Base-by-base conservation (phyloP, 257 asterid genomes). In the Jacaranda copaia region DNA sequence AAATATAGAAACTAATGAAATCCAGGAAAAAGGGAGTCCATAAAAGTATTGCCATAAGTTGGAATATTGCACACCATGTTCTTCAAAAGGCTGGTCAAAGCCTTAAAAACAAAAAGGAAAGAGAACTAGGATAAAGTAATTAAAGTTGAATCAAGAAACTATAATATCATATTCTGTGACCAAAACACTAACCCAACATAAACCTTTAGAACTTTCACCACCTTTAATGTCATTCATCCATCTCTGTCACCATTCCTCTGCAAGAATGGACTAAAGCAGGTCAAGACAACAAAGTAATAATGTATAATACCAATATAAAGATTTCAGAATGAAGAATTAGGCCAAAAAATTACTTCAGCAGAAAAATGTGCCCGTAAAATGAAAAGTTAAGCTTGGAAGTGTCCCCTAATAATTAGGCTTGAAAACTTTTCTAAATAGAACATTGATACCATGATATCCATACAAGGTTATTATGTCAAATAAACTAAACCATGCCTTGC, bases 181-280 rank as follows among this genome's bases (percentile, higher is more conserved):
- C 63, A 74, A 53, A 68, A 66, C 45, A 76, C 64, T 59, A 36
- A 71, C 72, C 75, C 72, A 40, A 65, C 49, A 58, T 62, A n/a
- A 38, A 55, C 56, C 63, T 32, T 46, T 52, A 52, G 55, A 51
- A 60, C 76, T 63, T 55, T 60, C 72, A 73, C 70, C 83, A 84
- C 69, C 79, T 65, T 55, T 43, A 67, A 46, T 48, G 53, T 43
- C 56, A 72, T 57, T 81, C 67, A 61, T 64, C 82, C 80, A 67
- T 75, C 75, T 73, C 52, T 19, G 71, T 52, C 19, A 25, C 42
- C 46, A 53, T 57, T 65, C 61, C 78, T 86, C 90, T 86, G 90
- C 86, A 86, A 82, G 77, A 77, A 80, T 36, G 58, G 52, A 77
- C 46, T 43, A 13, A 80, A 57, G 18, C 49, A 74, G 20, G 84